Evolutionary conservation across 73 alveolate species (phyloP), one percentile per base, ranked within the genome.

Genomic region (Diophrys appendiculata): DNA sequence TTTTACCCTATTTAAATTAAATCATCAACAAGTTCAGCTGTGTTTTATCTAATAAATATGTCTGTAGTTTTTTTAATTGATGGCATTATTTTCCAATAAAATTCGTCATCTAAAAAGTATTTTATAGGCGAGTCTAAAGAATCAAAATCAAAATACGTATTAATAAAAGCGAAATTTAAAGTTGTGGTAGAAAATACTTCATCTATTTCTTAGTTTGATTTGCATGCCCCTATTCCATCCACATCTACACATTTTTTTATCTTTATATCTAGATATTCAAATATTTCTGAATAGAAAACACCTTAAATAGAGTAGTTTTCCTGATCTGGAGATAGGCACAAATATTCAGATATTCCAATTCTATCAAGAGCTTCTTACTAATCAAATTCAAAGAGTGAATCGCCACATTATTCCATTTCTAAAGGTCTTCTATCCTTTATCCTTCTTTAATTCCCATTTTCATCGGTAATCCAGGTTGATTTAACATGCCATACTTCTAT

Each of bases 61-160:
- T 84, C 76, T 14, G 83, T 28, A 22, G n/a, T 65, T 70, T 67
- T 76, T 29, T 34, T 31, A n/a, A 28, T 2, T 1, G 43, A 52
- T 0, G 72, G 86, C 13, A 29, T 33, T 74, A 75, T 14, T 0
- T 33, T 43, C 91, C 86, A 83, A 33, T 28, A 83, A 29, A 83
- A 33, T 8, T 72, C 27, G 43, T 76, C 91, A 52, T 83, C 91
- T 5, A 83, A 67, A 33, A 52, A 83, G 52, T 43, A 24, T 52
- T 76, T 75, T 0, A 67, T 34, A 1, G 91, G 86, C 0, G 28
- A 18, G 22, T 34, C 82, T 32, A 34, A 83, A 34, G 60, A 69
- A 33, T 83, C 35, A 24, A 54, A 8, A 43, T 33, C 82, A n/a
- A 76, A 33, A 26, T 29, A 77, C 2, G 76, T 26, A 54, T 65